Conservation (phyloP, 352 stramenopile species). For the Halophytophthora batemanensis region DNA sequence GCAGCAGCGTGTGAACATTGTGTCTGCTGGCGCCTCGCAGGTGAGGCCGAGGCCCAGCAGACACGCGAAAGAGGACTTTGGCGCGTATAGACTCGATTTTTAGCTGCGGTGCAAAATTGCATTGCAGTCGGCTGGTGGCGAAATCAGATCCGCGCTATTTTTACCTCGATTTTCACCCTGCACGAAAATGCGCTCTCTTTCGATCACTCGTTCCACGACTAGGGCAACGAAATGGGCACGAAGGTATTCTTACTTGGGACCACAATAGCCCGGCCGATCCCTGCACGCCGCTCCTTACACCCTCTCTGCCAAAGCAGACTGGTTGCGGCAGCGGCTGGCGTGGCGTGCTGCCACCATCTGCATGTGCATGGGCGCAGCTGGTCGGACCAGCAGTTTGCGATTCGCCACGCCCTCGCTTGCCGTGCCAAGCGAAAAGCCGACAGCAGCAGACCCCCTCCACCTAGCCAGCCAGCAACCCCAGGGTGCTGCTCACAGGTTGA, state of each 20-base stretch:
- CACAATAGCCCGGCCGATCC: not conserved
- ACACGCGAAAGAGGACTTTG: too few species aligned
- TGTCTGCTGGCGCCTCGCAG: too few species aligned
- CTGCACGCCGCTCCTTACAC: too few species aligned
- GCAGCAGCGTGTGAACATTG: too few species aligned
- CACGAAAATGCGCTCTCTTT: too few species aligned
- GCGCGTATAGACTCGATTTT: too few species aligned
- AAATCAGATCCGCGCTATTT: slow-evolving; percentile 4
- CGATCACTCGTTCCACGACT: too few species aligned
- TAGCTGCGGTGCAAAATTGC: too few species aligned
- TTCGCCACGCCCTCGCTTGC: slow-evolving; percentile 24
- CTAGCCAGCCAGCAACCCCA: slow-evolving; percentile 6
- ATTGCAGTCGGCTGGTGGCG: not conserved
- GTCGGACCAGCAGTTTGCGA: slow-evolving; percentile 46
- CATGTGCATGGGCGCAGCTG: slow-evolving; percentile 5
- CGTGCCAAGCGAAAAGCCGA: slow-evolving; percentile 30
- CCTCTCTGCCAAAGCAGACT: slow-evolving; percentile 11
- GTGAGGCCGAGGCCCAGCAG: too few species aligned
- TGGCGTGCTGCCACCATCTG: slow-evolving; percentile 31
- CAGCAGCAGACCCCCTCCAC: slow-evolving; percentile 20
- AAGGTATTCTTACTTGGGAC: not conserved
- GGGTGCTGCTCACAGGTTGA: slow-evolving; percentile 1
- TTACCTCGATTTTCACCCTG: not conserved
- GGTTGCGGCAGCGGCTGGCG: slow-evolving; percentile 26
- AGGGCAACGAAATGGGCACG: too few species aligned